Base-by-base conservation (phyloP, 2,329 filamentous ascomycete species). In the Ceratocystis huliohia region DNA sequence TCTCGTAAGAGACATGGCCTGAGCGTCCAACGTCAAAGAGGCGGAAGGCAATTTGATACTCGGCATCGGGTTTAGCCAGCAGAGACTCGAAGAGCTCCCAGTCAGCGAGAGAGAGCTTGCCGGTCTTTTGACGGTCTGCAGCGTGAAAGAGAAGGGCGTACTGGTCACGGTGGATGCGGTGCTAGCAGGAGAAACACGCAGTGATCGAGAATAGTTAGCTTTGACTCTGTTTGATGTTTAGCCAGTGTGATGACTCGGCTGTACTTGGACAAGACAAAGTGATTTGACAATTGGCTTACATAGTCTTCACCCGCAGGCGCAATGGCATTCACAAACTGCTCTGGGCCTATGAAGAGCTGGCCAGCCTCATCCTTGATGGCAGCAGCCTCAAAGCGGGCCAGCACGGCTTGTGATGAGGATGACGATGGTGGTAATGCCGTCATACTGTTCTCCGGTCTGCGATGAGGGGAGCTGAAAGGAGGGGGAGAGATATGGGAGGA, bases 31-130 rank as follows among this genome's bases (percentile, higher is more conserved):
- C 82, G 74, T 97, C 93, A 77, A 99, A 99, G 66, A 99, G 83
- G 72, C 94, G 89, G 79, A 97, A 99, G 17, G 94, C 93, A 72
- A 99, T 96, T 77, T 97, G 92, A 78, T 99, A 99, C 79, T 99
- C 94, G 75, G 94, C 94, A 74, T 97, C 94, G 69, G 94, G 89
- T 78, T 96, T 97, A 71, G 83, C 82, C 68, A 99, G 86, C 69
- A 99, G 84, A 79, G 96, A 95, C 78, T 96, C 90, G 77, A 97
- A 99, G 70, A 88, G 88, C 61, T 84, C 86, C 91, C 93, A 99
- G 78, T 99, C 94, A 68, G 85, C 80, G 65, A 97, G 79, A 71
- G 79, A 88, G 71, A 99, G 81, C 71, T 83, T 86, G 69, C 92
- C 92, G 57, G 80, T 80, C 70, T 81, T 83, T 70, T 84, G 84